phyloP scores from a whole-genome alignment of 352 stramenopile species.

The Pythium utonaiense region DNA sequence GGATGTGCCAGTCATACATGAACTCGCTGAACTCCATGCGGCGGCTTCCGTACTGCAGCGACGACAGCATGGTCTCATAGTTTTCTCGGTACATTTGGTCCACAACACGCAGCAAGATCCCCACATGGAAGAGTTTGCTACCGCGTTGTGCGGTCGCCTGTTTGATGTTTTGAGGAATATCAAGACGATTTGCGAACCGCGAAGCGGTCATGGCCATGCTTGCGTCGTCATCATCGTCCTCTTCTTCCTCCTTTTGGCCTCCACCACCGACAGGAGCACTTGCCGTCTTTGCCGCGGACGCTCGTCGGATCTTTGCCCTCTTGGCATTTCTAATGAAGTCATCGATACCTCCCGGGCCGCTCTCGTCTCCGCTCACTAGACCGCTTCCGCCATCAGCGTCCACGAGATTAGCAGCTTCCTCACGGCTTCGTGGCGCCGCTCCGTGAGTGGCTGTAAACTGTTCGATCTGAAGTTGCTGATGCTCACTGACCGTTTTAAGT shows the following conservation, averaged over 20 bases:
- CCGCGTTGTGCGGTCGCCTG: constrained; percentile 37
- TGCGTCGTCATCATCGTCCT: constrained; percentile 16
- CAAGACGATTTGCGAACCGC: constrained; percentile 23
- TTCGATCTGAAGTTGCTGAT: constrained; percentile 27
- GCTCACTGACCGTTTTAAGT: constrained; percentile 26
- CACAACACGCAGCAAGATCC: constrained; percentile 56
- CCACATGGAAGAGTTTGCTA: constrained; percentile 56
- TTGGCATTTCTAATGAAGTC: constrained; percentile 40
- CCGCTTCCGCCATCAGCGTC: neutral
- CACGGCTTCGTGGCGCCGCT: neutral
- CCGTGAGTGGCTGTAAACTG: constrained; percentile 8
- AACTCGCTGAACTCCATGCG: constrained; percentile 83
- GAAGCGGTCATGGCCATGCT: constrained; percentile 12
- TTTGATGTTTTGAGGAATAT: constrained; percentile 49
- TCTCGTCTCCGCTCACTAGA: constrained; percentile 3
- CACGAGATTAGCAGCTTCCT: neutral
- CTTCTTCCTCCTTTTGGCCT: constrained; percentile 13
- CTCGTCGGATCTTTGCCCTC: constrained; percentile 40
- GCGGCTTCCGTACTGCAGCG: constrained; percentile 66
- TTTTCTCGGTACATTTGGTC: constrained; percentile 76
- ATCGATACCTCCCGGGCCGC: constrained; percentile 11
- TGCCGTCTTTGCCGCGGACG: constrained; percentile 22
- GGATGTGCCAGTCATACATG: constrained; percentile 82
- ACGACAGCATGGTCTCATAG: constrained; percentile 58
- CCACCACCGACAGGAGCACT: neutral